phyloP scores from a whole-genome alignment of 2,329 filamentous ascomycete species.

The Lecanoromycetidae sp. region DNA sequence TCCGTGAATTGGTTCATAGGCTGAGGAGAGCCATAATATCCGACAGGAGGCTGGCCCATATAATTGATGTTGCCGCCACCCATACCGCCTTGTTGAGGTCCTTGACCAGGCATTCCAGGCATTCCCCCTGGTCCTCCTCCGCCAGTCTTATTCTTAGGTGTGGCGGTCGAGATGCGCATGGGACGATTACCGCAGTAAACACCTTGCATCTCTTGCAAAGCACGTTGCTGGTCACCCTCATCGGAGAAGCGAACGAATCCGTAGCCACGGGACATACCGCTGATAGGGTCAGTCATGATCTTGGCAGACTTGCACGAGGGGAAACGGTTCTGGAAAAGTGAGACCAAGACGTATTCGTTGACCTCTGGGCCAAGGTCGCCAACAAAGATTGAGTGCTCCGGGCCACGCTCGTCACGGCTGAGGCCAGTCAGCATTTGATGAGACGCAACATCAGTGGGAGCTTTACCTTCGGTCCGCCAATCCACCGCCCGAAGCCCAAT shows the following conservation, averaged over 20 bases:
- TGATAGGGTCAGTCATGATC: constrained; percentile 99
- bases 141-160: constrained; percentile 74
- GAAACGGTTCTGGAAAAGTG: constrained; percentile 92
- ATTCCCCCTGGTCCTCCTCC: constrained; percentile 44
- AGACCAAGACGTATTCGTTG: constrained; percentile 95
- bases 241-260: constrained; percentile 96
- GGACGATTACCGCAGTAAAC: constrained; percentile 97
- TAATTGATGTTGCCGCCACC: constrained; percentile 47
- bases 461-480: constrained; percentile 77
- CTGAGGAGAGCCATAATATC: constrained; percentile 56
- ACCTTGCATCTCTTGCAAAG: constrained; percentile 94
- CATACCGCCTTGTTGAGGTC: constrained; percentile 6
- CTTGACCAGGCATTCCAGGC: constrained; percentile 40
- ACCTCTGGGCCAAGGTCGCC: constrained; percentile 96
- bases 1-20: constrained; percentile 99
- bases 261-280: constrained; percentile 92
- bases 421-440: constrained; percentile 10
- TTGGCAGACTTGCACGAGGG: constrained; percentile 97
- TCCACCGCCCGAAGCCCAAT: constrained; percentile 96
- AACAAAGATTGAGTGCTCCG: constrained; percentile 95
- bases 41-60: constrained; percentile 58
- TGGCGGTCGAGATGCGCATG: constrained; percentile 96
- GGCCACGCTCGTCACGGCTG: constrained; percentile 79
- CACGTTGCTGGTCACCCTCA: constrained; percentile 90
- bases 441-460: background rate